phyloP scores from a whole-genome alignment of 805 yeast species.

The Cyberlindnera galapagoensis region DNA sequence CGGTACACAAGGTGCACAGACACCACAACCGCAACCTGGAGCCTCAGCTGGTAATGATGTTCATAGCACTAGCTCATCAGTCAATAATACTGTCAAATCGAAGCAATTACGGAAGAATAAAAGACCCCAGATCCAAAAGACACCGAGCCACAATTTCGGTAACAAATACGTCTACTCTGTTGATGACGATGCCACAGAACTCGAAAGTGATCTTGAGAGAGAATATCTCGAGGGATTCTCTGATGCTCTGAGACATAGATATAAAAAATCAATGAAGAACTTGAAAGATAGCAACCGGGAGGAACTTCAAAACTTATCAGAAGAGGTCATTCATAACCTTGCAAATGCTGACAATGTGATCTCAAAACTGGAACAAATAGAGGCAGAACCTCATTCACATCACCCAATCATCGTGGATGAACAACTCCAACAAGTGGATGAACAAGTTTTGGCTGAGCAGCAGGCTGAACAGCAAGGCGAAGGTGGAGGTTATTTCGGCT shows the following conservation, averaged over 20 bases:
- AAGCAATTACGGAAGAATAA: constrained; percentile 16
- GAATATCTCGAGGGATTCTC: constrained; percentile 67
- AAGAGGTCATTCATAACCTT: constrained; percentile 16
- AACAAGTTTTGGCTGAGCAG: neutral
- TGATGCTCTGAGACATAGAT: constrained; percentile 56
- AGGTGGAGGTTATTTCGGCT: neutral
- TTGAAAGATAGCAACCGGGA: constrained; percentile 9
- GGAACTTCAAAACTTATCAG: constrained; percentile 11
- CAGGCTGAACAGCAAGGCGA: constrained; percentile 1
- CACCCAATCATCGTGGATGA: constrained; percentile 9
- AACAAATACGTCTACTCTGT: constrained; percentile 53
- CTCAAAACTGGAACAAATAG: constrained; percentile 20
- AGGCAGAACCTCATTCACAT: constrained; percentile 18
- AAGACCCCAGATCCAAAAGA: constrained; percentile 17
- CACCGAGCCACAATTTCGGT: constrained; percentile 16
- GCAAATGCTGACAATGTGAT: constrained; percentile 22
- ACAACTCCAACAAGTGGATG: constrained; percentile 4
- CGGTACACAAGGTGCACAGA: constrained; percentile 3
- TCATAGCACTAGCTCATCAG: constrained; percentile 12
- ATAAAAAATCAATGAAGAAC: constrained; percentile 26
- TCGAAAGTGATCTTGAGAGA: constrained; percentile 50
- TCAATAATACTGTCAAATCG: constrained; percentile 8
- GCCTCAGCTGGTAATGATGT: constrained; percentile 7
- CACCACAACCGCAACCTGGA: constrained; percentile 1
- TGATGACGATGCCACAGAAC: constrained; percentile 75